Evolutionary conservation across 139 green algal species (phyloP).

Genomic region (Chlorella sp.): DNA sequence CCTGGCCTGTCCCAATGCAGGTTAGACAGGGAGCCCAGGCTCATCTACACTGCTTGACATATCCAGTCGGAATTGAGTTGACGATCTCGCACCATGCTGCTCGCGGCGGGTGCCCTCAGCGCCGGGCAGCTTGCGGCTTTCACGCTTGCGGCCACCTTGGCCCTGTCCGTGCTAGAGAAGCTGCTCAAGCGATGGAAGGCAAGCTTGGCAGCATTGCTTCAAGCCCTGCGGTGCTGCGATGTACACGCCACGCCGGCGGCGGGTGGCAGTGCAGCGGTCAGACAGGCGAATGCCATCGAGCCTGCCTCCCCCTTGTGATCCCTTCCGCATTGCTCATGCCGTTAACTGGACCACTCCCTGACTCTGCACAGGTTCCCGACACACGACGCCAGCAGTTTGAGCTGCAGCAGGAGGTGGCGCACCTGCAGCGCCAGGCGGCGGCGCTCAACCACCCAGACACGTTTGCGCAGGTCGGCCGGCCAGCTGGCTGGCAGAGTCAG

Average conservation of each 20-base stretch:
- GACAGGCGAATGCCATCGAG: too few species aligned
- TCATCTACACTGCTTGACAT: too few species aligned
- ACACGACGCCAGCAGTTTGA: slow-evolving; percentile 17
- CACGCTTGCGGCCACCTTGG: not conserved
- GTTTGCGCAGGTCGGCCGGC: slow-evolving; percentile 19
- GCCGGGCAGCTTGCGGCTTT: slow-evolving; percentile 5
- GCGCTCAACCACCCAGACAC: slow-evolving; percentile 23
- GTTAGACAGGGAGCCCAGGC: too few species aligned
- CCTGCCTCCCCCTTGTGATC: too few species aligned
- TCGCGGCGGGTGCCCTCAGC: too few species aligned
- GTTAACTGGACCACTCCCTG: not conserved
- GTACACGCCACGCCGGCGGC: too few species aligned
- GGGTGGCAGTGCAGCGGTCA: not conserved
- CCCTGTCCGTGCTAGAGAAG: not conserved
- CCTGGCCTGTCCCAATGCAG: too few species aligned
- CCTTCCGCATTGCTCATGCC: too few species aligned
- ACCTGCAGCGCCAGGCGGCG: slow-evolving; percentile 19
- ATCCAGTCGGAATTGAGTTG: too few species aligned
- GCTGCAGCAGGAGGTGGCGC: slow-evolving; percentile 4
- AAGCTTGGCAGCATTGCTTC: not conserved
- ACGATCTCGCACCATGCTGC: too few species aligned
- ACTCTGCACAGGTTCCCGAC: slow-evolving; percentile 17
- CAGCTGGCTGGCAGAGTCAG: too few species aligned
- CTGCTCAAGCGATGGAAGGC: not conserved
- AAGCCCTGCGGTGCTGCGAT: not conserved